Conservation (phyloP, 1,284 basidiomycete genomes). For the Trichosporon asahii region DNA sequence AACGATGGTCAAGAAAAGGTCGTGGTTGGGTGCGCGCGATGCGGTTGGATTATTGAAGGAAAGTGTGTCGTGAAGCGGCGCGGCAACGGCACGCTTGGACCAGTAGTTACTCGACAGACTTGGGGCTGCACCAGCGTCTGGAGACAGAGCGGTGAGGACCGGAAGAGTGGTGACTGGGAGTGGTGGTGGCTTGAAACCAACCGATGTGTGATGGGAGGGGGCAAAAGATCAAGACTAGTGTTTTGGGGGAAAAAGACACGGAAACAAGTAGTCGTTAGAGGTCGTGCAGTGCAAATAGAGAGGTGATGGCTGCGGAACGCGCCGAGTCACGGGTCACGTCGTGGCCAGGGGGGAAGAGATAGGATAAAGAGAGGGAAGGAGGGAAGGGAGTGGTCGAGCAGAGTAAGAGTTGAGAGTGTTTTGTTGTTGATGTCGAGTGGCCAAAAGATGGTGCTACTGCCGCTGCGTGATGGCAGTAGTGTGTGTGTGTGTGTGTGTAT, state of each 20-base stretch:
- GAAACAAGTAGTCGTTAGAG: slow-evolving; percentile 8
- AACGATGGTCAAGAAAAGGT: background rate
- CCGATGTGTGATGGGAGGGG: background rate
- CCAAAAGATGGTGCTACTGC: background rate
- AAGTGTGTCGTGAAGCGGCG: background rate
- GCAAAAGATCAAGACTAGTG: background rate
- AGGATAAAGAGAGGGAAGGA: background rate
- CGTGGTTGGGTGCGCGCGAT: background rate
- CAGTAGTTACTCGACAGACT: background rate
- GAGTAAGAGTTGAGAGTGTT: background rate
- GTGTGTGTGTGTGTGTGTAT: background rate
- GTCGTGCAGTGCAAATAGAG: background rate
- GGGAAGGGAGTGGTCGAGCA: background rate
- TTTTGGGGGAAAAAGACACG: background rate
- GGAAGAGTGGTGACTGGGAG: background rate
- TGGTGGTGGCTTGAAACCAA: background rate
- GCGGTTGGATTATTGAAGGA: background rate
- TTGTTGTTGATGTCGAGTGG: background rate
- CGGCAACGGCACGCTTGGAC: background rate
- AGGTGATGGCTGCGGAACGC: background rate
- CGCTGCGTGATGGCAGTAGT: too few species aligned
- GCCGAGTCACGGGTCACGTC: background rate
- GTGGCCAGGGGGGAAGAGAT: background rate
- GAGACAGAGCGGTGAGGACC: background rate
- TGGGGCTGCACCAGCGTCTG: background rate